A percentile compares a stretch with the other conserved stretches of the same genome.
Evolutionary conservation across 208 protist species (phyloP).

Genomic region (Chromosphaera perkinsii): DNA sequence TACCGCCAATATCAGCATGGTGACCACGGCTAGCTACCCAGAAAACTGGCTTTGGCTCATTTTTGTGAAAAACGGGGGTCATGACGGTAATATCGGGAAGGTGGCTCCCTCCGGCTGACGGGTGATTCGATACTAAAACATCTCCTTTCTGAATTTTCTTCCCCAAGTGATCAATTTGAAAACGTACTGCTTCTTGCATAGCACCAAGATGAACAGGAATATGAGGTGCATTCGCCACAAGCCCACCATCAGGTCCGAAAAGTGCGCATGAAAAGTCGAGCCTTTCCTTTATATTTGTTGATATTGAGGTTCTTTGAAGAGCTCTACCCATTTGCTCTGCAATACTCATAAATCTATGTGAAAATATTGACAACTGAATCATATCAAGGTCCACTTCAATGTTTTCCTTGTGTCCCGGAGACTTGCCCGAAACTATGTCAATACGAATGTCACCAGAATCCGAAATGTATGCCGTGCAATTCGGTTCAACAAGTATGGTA

Average conservation of each 20-base stretch:
- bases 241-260: conserved; percentile 75
- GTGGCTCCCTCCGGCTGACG: conserved; percentile 81
- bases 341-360: conserved; percentile 90
- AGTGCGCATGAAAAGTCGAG: conserved; percentile 52
- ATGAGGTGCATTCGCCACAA: conserved; percentile 90
- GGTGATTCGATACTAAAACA: conserved; percentile 84
- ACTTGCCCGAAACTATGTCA: not conserved
- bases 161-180: conserved; percentile 55
- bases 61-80: conserved; percentile 67
- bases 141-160: conserved; percentile 65
- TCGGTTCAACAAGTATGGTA: conserved; percentile 70
- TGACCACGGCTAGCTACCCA: conserved; percentile 86
- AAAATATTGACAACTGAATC: conserved; percentile 81
- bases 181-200: conserved; percentile 80
- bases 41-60: conserved; percentile 63
- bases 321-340: conserved; percentile 92
- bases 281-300: conserved; percentile 84
- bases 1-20: conserved; percentile 90
- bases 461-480: conserved; percentile 67
- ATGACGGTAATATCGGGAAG: conserved; percentile 93
- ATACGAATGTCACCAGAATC: conserved; percentile 70
- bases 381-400: conserved; percentile 59
- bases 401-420: not conserved
- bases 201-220: conserved; percentile 88
- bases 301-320: conserved; percentile 84